Percentiles rank a stretch among this genome's conserved stretches.
phyloP scores from a whole-genome alignment of 192 early-diverging fungal species.

The Coemansia sp. region DNA sequence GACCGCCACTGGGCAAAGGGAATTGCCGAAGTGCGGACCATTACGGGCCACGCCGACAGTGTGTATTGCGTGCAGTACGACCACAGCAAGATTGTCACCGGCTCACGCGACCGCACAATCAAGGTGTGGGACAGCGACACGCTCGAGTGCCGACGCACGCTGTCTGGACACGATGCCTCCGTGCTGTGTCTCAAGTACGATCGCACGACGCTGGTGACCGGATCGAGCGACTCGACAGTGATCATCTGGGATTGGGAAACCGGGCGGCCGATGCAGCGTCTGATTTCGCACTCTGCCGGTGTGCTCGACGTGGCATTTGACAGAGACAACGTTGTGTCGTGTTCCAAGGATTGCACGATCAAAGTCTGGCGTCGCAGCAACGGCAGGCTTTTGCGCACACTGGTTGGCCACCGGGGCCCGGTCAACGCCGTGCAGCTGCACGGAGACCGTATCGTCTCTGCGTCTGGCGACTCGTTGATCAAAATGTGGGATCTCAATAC shows the following conservation, averaged over 20 bases:
- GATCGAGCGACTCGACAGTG: constrained; percentile 82
- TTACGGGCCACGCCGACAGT: constrained; percentile 77
- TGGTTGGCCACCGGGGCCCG: constrained; percentile 84
- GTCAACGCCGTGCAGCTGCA: constrained; percentile 89
- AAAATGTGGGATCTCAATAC: constrained; percentile 76
- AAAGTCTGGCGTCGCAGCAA: constrained; percentile 77
- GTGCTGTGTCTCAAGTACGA: constrained; percentile 85
- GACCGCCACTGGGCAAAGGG: constrained; percentile 52
- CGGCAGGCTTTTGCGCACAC: constrained; percentile 57
- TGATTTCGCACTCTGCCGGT: constrained; percentile 74
- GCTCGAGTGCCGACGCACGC: constrained; percentile 53
- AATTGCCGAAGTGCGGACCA: constrained; percentile 47
- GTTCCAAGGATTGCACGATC: constrained; percentile 91
- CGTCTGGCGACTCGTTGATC: constrained; percentile 77
- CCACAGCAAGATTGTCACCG: constrained; percentile 67
- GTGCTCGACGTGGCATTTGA: constrained; percentile 89
- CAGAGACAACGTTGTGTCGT: constrained; percentile 67
- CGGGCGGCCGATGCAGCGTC: constrained; percentile 35
- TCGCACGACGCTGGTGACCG: constrained; percentile 66
- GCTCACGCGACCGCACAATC: constrained; percentile 71
- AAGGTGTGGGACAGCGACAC: constrained; percentile 79
- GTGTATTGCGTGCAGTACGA: constrained; percentile 92
- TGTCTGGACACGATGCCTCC: constrained; percentile 64
- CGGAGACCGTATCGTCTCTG: constrained; percentile 69
- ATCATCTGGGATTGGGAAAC: constrained; percentile 77